These are phyloP conservation scores for Raphanus hybrid DNA, from an alignment of 441 rosid species.

Conservation along the genomic window DNA sequence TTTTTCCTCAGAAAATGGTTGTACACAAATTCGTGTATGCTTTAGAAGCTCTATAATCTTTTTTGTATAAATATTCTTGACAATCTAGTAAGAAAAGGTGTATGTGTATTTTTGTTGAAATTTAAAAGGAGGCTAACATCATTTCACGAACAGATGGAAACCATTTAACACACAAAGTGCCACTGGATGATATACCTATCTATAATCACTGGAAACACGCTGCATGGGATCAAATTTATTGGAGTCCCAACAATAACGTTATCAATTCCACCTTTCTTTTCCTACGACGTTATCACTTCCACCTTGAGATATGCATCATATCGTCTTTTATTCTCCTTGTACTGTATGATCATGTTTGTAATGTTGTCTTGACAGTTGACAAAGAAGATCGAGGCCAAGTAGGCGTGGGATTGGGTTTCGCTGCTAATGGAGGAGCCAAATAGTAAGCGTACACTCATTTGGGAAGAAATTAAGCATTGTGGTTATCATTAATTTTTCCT, in stretches of 20 bases:
- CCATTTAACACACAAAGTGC: not conserved
- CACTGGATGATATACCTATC: not conserved
- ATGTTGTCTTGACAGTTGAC: too few relatives aligned
- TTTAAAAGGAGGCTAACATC: not conserved
- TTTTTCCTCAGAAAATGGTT: too few relatives aligned
- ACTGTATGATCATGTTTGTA: not conserved
- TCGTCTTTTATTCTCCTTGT: not conserved
- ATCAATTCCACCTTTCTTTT: too few relatives aligned
- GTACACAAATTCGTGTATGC: too few relatives aligned
- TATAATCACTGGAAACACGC: constrained; percentile 1
- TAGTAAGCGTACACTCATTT: not conserved
- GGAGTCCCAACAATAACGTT: not conserved
- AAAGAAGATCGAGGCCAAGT: not conserved
- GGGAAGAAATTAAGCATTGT: not conserved
- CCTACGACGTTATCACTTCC: not conserved
- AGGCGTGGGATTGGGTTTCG: not conserved
- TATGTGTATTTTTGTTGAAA: too few relatives aligned
- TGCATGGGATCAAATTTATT: not conserved
- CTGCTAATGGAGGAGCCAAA: not conserved
- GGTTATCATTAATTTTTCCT: not conserved
- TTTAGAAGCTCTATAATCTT: too few relatives aligned
- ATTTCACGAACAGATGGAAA: not conserved
- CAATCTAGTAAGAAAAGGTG: too few relatives aligned
- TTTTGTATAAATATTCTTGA: too few relatives aligned
- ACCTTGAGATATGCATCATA: not conserved